Conservation (phyloP, 176 grass and related monocot species). For the Aechmea fasciata region DNA sequence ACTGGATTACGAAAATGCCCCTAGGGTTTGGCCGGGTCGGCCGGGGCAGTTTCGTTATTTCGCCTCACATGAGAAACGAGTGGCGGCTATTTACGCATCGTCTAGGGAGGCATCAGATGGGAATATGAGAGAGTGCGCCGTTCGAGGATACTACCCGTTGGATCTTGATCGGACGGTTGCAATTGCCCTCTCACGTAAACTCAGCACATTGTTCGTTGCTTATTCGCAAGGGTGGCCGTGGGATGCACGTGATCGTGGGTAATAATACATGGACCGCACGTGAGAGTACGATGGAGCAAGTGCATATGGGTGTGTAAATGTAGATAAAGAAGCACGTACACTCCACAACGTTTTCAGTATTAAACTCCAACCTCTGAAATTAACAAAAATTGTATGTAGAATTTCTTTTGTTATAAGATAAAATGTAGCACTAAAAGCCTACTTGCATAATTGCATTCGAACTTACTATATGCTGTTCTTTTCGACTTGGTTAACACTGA, state of each 20-base stretch:
- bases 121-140: neutral
- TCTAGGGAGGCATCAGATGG: neutral
- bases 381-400: too few species aligned
- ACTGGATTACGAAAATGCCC: neutral
- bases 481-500: too few species aligned
- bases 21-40: conserved; percentile 2
- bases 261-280: neutral
- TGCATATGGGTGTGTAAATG: too few species aligned
- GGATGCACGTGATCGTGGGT: conserved; percentile 11
- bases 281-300: too few species aligned
- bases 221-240: neutral
- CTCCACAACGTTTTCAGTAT: too few species aligned
- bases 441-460: too few species aligned
- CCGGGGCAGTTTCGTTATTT: conserved; percentile 13
- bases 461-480: too few species aligned
- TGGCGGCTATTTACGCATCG: conserved; percentile 9
- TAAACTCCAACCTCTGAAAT: too few species aligned
- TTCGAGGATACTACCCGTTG: neutral
- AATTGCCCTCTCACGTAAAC: neutral
- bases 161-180: conserved; percentile 6
- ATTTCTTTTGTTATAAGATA: too few species aligned
- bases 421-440: too few species aligned
- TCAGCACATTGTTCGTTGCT: neutral
- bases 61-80: neutral
- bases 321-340: too few species aligned